Conservation (phyloP, 805 yeast genomes). For the Candida boleticola region DNA sequence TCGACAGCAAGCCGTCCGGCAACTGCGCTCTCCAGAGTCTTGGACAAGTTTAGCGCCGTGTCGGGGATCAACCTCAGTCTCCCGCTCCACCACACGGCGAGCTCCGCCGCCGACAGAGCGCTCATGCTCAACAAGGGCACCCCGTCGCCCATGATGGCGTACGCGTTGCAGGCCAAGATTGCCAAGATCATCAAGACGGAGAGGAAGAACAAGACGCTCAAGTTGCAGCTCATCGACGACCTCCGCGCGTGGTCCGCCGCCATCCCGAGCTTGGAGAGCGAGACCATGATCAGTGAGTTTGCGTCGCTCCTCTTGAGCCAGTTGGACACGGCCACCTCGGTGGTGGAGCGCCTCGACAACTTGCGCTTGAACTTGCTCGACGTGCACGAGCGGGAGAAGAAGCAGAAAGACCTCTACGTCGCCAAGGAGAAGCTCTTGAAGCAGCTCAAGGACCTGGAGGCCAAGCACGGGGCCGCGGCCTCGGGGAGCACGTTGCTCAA, state of each 20-base stretch:
- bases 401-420: slow-evolving; percentile 37
- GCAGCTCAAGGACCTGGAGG: slow-evolving; percentile 41
- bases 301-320: slow-evolving; percentile 38
- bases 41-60: slow-evolving; percentile 16
- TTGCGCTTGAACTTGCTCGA: slow-evolving; percentile 43
- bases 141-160: slow-evolving; percentile 18
- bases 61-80: slow-evolving; percentile 5
- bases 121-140: neutral
- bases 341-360: slow-evolving; percentile 42
- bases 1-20: slow-evolving; percentile 7
- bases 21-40: slow-evolving; percentile 18
- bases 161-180: slow-evolving; percentile 28
- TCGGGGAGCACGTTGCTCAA: slow-evolving; percentile 41
- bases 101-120: slow-evolving; percentile 1
- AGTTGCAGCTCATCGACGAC: slow-evolving; percentile 39
- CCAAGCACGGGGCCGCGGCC: slow-evolving; percentile 44
- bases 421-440: slow-evolving; percentile 37
- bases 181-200: slow-evolving; percentile 38
- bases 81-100: neutral
- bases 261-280: slow-evolving; percentile 39
- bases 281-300: slow-evolving; percentile 38
- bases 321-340: slow-evolving; percentile 30
- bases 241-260: slow-evolving; percentile 41
- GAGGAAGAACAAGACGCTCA: slow-evolving; percentile 32
- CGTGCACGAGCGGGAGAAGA: slow-evolving; percentile 50